Conservation (phyloP, 108 stramenopile genomes). For the Aureococcus anophagefferens region DNA sequence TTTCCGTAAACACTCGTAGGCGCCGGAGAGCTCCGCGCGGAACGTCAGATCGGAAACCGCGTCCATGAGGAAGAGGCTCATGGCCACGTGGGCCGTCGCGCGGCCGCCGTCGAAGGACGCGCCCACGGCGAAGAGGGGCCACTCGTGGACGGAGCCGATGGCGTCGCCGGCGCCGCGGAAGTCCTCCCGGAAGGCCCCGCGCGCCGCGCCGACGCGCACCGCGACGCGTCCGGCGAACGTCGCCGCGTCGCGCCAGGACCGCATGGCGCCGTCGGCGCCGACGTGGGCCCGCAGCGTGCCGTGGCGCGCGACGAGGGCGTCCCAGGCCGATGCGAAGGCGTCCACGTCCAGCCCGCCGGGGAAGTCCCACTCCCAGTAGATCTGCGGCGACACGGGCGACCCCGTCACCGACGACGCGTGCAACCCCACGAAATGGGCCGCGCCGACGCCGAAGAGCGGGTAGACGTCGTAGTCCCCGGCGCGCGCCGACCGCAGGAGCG, state of each 20-base stretch:
- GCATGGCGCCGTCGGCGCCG: not conserved
- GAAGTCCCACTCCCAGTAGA: constrained; percentile 16
- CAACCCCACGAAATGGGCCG: constrained; percentile 12
- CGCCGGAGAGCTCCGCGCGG: constrained; percentile 11
- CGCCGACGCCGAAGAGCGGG: constrained; percentile 13
- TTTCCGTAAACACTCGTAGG: not conserved
- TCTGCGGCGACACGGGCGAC: constrained; percentile 10
- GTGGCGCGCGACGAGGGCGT: constrained; percentile 5
- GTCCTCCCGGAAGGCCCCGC: not conserved
- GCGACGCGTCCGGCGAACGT: too few species aligned
- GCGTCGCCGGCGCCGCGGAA: not conserved
- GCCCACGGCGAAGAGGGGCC: constrained; percentile 14
- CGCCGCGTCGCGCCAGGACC: too few species aligned
- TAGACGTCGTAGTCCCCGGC: not conserved
- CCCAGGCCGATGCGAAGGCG: not conserved
- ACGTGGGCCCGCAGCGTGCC: not conserved
- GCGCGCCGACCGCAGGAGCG: too few species aligned
- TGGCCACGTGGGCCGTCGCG: constrained; percentile 4
- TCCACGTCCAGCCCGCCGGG: constrained; percentile 6
- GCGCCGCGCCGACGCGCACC: too few species aligned
- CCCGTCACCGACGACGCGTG: constrained; percentile 8
- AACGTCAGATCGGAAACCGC: constrained; percentile 12
- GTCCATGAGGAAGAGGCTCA: constrained; percentile 17
- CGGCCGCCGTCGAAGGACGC: not conserved
- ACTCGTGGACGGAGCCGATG: not conserved